Percentiles rank a stretch among this genome's conserved stretches.
Evolutionary conservation across 2,329 filamentous ascomycete genomes (phyloP).

Genomic region (Cyphellophora europaea): DNA sequence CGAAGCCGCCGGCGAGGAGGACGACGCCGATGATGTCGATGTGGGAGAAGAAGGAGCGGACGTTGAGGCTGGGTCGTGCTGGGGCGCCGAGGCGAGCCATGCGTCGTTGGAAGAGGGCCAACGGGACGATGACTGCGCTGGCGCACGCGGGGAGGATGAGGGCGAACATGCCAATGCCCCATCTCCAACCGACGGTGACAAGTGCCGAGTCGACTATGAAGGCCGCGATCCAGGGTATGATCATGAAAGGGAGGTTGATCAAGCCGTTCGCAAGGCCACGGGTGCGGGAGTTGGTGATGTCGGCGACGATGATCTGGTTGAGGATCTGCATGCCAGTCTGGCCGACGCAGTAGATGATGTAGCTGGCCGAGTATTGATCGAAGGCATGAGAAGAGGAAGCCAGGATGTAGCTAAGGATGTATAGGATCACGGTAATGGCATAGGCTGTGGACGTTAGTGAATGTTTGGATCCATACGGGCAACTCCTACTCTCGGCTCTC

Average conservation of each 20-base stretch:
- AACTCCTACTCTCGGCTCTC: slow-evolving; percentile 25
- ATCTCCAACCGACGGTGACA: slow-evolving; percentile 33
- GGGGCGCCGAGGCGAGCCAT: slow-evolving; percentile 22
- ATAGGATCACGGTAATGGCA: slow-evolving; percentile 24
- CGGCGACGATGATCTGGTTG: slow-evolving; percentile 35
- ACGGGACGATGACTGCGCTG: slow-evolving; percentile 26
- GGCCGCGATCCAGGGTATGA: slow-evolving; percentile 32
- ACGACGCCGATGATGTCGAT: slow-evolving; percentile 33
- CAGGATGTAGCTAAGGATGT: slow-evolving; percentile 29
- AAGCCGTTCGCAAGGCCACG: slow-evolving; percentile 30
- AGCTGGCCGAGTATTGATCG: slow-evolving; percentile 28
- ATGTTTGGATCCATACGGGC: slow-evolving; percentile 22
- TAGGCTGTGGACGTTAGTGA: slow-evolving; percentile 6
- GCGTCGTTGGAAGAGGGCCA: slow-evolving; percentile 28
- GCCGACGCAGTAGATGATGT: slow-evolving; percentile 27
- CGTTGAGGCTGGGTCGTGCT: slow-evolving; percentile 18
- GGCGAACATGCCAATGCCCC: slow-evolving; percentile 35
- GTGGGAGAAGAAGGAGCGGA: slow-evolving; percentile 23
- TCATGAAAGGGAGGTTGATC: slow-evolving; percentile 30
- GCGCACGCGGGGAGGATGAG: slow-evolving; percentile 32
- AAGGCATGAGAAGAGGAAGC: slow-evolving; percentile 27
- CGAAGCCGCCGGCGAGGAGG: slow-evolving; percentile 40
- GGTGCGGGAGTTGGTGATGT: slow-evolving; percentile 32
- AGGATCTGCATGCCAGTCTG: slow-evolving; percentile 31
- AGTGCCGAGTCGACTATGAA: slow-evolving; percentile 32